Evolutionary conservation across 306 rosid genomes (phyloP).

Genomic region (Acacia crassicarpa): DNA sequence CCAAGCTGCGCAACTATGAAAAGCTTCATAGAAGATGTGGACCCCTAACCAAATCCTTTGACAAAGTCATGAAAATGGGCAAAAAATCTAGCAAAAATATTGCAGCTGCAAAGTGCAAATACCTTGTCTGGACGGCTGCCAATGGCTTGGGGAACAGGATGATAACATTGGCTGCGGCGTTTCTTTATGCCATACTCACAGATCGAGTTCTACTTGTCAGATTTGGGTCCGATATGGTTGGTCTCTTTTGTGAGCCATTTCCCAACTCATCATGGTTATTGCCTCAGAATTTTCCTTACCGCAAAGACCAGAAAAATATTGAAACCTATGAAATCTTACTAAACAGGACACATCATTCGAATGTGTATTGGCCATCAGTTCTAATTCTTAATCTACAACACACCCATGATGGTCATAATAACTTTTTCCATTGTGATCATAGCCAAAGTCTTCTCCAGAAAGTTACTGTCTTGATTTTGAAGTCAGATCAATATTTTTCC

Average conservation of each 20-base stretch:
- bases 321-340: slow-evolving; percentile 44
- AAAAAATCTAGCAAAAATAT: slow-evolving; percentile 27
- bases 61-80: slow-evolving; percentile 34
- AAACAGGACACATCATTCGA: slow-evolving; percentile 8
- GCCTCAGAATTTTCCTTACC: slow-evolving; percentile 42
- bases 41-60: slow-evolving; percentile 42
- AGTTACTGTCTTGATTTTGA: slow-evolving; percentile 47
- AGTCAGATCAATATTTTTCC: slow-evolving; percentile 51
- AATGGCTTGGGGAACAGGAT: slow-evolving; percentile 62
- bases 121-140: slow-evolving; percentile 43
- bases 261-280: slow-evolving; percentile 50
- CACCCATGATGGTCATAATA: slow-evolving; percentile 43
- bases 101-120: slow-evolving; percentile 37
- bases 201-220: slow-evolving; percentile 53
- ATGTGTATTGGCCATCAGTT: slow-evolving; percentile 33
- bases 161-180: slow-evolving; percentile 47
- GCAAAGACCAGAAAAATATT: slow-evolving; percentile 29
- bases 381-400: slow-evolving; percentile 49
- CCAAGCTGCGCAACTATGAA: slow-evolving; percentile 49
- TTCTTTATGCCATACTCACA: slow-evolving; percentile 54
- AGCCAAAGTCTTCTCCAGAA: slow-evolving; percentile 41
- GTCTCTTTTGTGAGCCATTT: slow-evolving; percentile 58
- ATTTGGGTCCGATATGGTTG: slow-evolving; percentile 59
- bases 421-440: slow-evolving; percentile 53
- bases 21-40: slow-evolving; percentile 51